Evolutionary conservation across 2,329 filamentous ascomycete species (phyloP).

Genomic region (Lachnellula arida): DNA sequence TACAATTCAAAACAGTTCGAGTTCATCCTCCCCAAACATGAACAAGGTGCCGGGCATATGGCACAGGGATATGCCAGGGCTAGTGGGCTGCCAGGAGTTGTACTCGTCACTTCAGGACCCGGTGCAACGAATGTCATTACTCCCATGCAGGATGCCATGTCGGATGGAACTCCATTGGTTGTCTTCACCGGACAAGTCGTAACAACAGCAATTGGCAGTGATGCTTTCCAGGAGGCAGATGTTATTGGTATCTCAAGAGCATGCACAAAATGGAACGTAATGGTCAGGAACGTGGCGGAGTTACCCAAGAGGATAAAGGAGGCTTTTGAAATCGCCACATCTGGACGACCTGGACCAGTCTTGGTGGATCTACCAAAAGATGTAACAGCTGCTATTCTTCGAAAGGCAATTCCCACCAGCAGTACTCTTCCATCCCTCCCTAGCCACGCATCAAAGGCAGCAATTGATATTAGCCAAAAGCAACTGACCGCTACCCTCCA

Average conservation of each 20-base stretch:
- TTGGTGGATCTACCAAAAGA: slow-evolving; percentile 96
- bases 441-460: slow-evolving; percentile 79
- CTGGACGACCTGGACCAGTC: slow-evolving; percentile 87
- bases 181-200: slow-evolving; percentile 94
- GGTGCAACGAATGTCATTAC: slow-evolving; percentile 96
- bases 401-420: slow-evolving; percentile 68
- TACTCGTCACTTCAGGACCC: slow-evolving; percentile 92
- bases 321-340: slow-evolving; percentile 96
- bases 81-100: slow-evolving; percentile 89
- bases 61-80: slow-evolving; percentile 94
- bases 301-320: slow-evolving; percentile 92
- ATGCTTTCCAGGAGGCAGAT: slow-evolving; percentile 96
- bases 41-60: slow-evolving; percentile 98
- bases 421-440: slow-evolving; percentile 67
- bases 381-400: slow-evolving; percentile 79
- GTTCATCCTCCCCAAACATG: slow-evolving; percentile 91
- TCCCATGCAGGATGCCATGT: slow-evolving; percentile 92
- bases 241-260: slow-evolving; percentile 88
- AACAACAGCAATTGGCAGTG: slow-evolving; percentile 85
- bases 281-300: slow-evolving; percentile 94
- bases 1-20: slow-evolving; percentile 97
- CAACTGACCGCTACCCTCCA: slow-evolving; percentile 70
- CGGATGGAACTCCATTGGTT: slow-evolving; percentile 92
- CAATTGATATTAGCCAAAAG: slow-evolving; percentile 65
- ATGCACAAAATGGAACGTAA: slow-evolving; percentile 98